Evolutionary conservation across 768 basidiomycete species (phyloP), one percentile per base, ranked within the genome.

Genomic region (Lentinus brumalis): DNA sequence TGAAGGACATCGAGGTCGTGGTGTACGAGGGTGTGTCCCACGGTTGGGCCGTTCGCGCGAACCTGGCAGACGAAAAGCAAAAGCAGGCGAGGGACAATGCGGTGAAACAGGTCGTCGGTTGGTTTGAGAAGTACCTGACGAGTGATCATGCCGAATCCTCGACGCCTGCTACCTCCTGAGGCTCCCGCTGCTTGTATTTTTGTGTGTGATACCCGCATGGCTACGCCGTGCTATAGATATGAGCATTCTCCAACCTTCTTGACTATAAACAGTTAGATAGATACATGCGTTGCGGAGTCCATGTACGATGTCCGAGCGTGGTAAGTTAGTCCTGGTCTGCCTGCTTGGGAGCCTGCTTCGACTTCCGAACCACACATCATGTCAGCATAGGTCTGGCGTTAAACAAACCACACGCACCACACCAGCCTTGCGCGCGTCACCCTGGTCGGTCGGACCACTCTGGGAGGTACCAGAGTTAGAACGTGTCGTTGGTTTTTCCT

Each of bases 21-120:
- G 57, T 64, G 52, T 67, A 67, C 35, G 63, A 64, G 46, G 61
- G 59, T 51, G 64, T 62, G 51, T 26, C 61, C 26, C 65, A 66
- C 42, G 66, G 66, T 26, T 67, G 66, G 66, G 62, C 66, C 45
- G 50, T 53, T 12, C 50, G 66, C 21, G 57, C 42, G 47, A 46
- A 67, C 39, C 12, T 64, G 58, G 44, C 40, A 52, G 56, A 64
- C 30, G 45, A 49, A 44, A 35, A 51, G 63, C 61, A 67, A 63
- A 62, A 41, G 59, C 56, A 56, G 66, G 57, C 50, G 50, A 50
- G 66, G 56, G 66, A 67, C 44, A 32, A 64, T n/a, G 66, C 63
- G 45, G 61, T 59, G 53, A 32, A 52, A 32, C 66, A 64, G 56
- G 66, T 56, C 1, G 16, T 64, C 21, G 35, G 26, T 5, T 67